A percentile compares a stretch with the other conserved stretches of the same genome.
Conservation (phyloP, 495 filamentous ascomycete species). For the Daldinia loculata region DNA sequence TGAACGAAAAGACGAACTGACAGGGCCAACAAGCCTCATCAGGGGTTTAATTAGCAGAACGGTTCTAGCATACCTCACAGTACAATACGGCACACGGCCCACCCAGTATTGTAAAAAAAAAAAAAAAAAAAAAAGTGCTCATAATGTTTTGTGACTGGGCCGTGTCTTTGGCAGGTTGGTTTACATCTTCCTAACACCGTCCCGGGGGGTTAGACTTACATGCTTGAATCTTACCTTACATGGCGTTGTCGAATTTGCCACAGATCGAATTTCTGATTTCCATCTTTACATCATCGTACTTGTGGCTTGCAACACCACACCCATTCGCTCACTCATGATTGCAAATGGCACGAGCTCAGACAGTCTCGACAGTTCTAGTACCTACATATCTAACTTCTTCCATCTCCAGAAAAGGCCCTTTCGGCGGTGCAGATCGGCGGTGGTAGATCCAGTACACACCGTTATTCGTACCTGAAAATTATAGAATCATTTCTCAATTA, state of each 20-base stretch:
- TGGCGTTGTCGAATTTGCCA: slow-evolving; percentile 18
- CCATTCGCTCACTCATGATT: slow-evolving; percentile 1
- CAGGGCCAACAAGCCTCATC: background rate
- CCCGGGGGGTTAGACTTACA: slow-evolving; percentile 10
- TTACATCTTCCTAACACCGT: slow-evolving; percentile 3
- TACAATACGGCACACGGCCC: background rate
- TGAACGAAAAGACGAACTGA: background rate
- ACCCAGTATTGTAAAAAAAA: background rate
- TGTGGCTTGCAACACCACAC: slow-evolving; percentile 32
- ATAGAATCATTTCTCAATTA: background rate
- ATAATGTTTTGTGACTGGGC: slow-evolving; percentile 27
- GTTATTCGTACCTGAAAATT: slow-evolving; percentile 2
- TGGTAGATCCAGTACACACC: slow-evolving; percentile 16
- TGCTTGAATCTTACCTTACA: slow-evolving; percentile 1
- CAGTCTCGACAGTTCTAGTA: slow-evolving; percentile 16
- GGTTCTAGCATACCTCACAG: background rate
- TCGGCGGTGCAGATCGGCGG: slow-evolving; percentile 27
- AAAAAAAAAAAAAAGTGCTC: background rate
- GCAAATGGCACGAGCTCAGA: slow-evolving; percentile 22
- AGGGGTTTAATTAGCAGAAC: slow-evolving; percentile 15
- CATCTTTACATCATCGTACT: slow-evolving; percentile 21
- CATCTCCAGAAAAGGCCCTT: slow-evolving; percentile 6
- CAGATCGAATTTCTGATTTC: slow-evolving; percentile 22
- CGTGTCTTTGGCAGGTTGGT: slow-evolving; percentile 33
- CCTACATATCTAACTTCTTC: background rate